Percentiles rank a stretch among this genome's conserved stretches.
phyloP scores from a whole-genome alignment of 176 grass and related monocot species.

The Saccharum officinarum region DNA sequence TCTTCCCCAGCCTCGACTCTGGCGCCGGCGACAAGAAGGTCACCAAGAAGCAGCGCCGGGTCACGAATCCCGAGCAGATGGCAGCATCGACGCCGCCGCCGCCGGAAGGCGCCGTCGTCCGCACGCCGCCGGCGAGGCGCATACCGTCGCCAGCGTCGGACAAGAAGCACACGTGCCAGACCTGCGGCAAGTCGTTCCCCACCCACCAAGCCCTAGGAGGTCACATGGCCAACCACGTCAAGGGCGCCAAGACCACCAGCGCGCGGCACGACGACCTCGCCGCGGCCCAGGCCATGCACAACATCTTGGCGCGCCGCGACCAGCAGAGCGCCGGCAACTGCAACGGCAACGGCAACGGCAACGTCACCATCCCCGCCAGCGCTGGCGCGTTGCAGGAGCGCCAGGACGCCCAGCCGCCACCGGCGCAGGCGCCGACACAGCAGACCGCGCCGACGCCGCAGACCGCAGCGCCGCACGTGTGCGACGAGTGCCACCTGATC shows the following conservation, averaged over 20 bases:
- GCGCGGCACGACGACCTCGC: not conserved
- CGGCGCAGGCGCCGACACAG: not conserved
- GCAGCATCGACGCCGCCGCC: not conserved
- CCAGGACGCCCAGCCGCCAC: not conserved
- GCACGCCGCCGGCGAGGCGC: not conserved
- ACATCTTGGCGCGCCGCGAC: not conserved
- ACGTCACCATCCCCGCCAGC: not conserved
- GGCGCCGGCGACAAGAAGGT: not conserved
- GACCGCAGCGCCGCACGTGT: not conserved
- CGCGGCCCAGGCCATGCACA: not conserved
- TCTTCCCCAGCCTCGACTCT: not conserved
- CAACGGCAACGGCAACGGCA: not conserved
- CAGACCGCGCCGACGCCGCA: no score
- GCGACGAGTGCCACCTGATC: not conserved
- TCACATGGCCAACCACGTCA: slow-evolving; percentile 34
- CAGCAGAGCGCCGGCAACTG: not conserved
- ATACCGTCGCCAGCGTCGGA: slow-evolving; percentile 39
- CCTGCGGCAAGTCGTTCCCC: slow-evolving; percentile 35
- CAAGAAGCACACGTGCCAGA: slow-evolving; percentile 27
- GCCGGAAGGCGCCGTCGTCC: not conserved
- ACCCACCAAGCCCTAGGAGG: slow-evolving; percentile 54
- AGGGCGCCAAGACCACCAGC: not conserved
- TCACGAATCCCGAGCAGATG: not conserved
- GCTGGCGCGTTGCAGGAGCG: not conserved
- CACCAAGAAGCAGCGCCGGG: slow-evolving; percentile 15